Base-by-base conservation (phyloP, 768 basidiomycete species). In the Kwoniella mangroviensis region DNA sequence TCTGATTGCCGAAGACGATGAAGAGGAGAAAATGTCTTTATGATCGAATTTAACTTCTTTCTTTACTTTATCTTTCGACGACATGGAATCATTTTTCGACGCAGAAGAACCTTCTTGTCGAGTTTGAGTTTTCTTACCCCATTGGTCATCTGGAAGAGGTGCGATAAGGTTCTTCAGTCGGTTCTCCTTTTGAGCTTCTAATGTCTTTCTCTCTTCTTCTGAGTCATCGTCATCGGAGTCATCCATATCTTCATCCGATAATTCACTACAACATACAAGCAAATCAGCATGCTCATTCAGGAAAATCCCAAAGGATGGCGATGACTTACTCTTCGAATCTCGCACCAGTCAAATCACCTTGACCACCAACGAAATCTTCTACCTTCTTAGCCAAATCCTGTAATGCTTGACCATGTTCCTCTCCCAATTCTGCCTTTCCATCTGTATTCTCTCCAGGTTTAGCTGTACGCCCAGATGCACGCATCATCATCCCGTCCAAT, bases 271-370 rank as follows among this genome's bases (percentile, higher is more conserved):
- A 2, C 34, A 7, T 34, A 34, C 11, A 51, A 49, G 12, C 15
- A 51, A 15, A 24, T 34, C 24, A 24, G 13, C 21, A 57, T 28
- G n/a, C 24, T 11, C 24, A 12, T 28, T 10, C 21, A 45, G n/a
- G 22, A 45, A 26, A 24, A 26, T 28, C 6, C 28, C 28, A 28
- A 28, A 28, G 2, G 28, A 2, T 28, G 28, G 17, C 34, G 24
- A 22, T 2, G 11, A 85, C 91, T 78, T 84, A 98, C 95, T 98
- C 96, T 64, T 90, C 89, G 77, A 99, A 96, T 72, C 86, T 84
- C 0, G 94, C 97, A 3, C 97, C 97, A 71, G 93, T 91, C 10
- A 97, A 70, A 69, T 92, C 91, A 2, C 97, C 97, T 79, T 95
- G 84, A 2, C 92, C 94, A 74, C 93, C 89, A 2, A 99, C 90